Evolutionary conservation across 2,329 filamentous ascomycete genomes (phyloP).

Genomic region (Ascochyta fabae): DNA sequence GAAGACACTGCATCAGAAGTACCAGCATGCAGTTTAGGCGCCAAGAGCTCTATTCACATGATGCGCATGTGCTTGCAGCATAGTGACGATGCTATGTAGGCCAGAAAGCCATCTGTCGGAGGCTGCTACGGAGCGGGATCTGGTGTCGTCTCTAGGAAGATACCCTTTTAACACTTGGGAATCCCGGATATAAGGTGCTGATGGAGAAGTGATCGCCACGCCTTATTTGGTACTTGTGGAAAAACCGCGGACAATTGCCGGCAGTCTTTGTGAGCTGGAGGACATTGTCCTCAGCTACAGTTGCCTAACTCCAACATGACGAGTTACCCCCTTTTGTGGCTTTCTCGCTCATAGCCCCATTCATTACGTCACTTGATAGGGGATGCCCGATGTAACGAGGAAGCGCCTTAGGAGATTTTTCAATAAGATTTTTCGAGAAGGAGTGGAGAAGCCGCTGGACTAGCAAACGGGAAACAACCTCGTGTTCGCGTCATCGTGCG

Average conservation of each 20-base stretch:
- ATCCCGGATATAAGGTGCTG: not conserved
- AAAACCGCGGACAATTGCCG: not conserved
- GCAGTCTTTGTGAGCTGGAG: not conserved
- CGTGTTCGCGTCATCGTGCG: conserved; percentile 9
- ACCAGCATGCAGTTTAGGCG: not conserved
- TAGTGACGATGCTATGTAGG: not conserved
- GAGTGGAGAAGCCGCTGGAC: conserved; percentile 7
- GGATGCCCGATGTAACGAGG: not conserved
- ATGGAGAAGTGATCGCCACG: not conserved
- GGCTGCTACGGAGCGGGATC: not conserved
- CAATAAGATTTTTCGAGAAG: conserved; percentile 8
- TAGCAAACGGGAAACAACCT: not conserved
- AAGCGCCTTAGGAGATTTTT: not conserved
- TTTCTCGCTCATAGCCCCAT: too few relatives aligned
- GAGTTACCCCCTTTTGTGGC: not conserved
- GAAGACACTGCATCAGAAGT: not conserved
- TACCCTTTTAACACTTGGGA: not conserved
- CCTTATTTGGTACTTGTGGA: not conserved
- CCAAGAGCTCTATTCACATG: not conserved
- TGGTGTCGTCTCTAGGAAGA: not conserved
- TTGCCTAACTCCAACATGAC: not conserved
- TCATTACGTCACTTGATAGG: not conserved
- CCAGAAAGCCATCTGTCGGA: not conserved
- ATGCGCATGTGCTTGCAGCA: not conserved
- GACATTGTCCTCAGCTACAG: not conserved